Base-by-base conservation (phyloP, 768 basidiomycete genomes). In the Tephrocybe sp. region DNA sequence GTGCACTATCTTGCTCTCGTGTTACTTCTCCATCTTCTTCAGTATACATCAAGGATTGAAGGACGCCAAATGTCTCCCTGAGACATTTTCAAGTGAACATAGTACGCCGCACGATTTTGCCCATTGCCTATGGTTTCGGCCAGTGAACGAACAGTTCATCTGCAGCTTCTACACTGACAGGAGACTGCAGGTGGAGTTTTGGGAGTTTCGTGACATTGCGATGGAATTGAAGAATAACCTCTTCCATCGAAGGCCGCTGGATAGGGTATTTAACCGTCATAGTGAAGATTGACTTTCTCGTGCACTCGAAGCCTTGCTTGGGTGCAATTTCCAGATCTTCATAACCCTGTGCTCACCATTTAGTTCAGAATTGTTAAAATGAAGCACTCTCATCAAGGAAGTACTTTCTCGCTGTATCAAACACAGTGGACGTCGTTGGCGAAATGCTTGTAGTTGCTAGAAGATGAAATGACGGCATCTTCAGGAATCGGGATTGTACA, bases 231-330 rank as follows among this genome's bases (percentile, higher is more conserved):
- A 12, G n/a, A n/a, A 49, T 25, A 0, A 54, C 53, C 32, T 42
- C 32, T 11, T 7, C 21, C 53, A 49, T 54, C 6, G 40, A 14
- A 10, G 52, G 52, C 32, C 39, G 38, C 14, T 37, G n/a, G 30
- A 28, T 6, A 34, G 53, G 52, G 26, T 53, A 32, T 12, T 36
- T 15, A 4, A 41, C 24, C 39, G 36, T 46, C 46, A 46, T 53
- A 18, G 50, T 28, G 12, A 21, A 30, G 26, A 50, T 34, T 30
- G 33, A 50, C 8, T 23, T 14, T 25, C 40, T 42, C 48, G 41
- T 50, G 32, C 41, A 50, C 11, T 54, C 47, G 33, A 54, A 49
- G 23, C 48, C 48, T 28, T 36, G 25, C 36, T 49, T 50, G 17
- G 42, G 48, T 41, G 40, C 40, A 11, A 50, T 41, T 23, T 14